These are phyloP conservation scores for Cerioporus squamosus DNA, from an alignment of 1,284 basidiomycete species.

Conservation along the genomic window DNA sequence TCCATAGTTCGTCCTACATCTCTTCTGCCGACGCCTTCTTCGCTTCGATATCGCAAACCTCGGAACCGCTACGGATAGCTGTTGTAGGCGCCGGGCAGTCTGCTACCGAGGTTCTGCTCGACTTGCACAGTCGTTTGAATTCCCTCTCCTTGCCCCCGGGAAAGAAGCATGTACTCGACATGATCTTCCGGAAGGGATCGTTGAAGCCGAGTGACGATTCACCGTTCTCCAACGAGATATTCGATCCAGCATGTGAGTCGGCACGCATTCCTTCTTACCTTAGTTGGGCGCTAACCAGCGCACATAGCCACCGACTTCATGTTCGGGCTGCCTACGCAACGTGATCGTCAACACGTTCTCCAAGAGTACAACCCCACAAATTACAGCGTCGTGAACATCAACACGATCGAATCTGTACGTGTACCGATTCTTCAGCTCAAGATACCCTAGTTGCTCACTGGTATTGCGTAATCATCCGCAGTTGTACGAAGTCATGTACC, in stretches of 20 bases:
- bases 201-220: slow-evolving; percentile 61
- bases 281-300: not conserved
- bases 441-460: too few relatives aligned
- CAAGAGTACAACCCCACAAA: slow-evolving; percentile 58
- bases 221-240: slow-evolving; percentile 63
- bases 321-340: slow-evolving; percentile 43
- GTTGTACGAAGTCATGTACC: slow-evolving; percentile 60
- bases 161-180: slow-evolving; percentile 47
- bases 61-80: slow-evolving; percentile 47
- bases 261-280: too few relatives aligned
- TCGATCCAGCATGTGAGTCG: slow-evolving; percentile 52
- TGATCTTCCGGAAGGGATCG: slow-evolving; percentile 58
- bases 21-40: slow-evolving; percentile 45
- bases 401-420: slow-evolving; percentile 47
- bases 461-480: slow-evolving; percentile 20
- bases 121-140: slow-evolving; percentile 48
- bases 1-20: slow-evolving; percentile 52
- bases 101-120: slow-evolving; percentile 56
- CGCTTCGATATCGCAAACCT: slow-evolving; percentile 26
- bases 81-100: slow-evolving; percentile 62
- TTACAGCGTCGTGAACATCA: slow-evolving; percentile 60
- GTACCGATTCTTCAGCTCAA: not conserved
- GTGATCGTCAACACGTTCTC: slow-evolving; percentile 40
- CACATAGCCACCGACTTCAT: slow-evolving; percentile 43
- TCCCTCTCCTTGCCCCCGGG: slow-evolving; percentile 29